Evolutionary conservation across 768 basidiomycete genomes (phyloP).

Genomic region (Tubosaeta sp.): DNA sequence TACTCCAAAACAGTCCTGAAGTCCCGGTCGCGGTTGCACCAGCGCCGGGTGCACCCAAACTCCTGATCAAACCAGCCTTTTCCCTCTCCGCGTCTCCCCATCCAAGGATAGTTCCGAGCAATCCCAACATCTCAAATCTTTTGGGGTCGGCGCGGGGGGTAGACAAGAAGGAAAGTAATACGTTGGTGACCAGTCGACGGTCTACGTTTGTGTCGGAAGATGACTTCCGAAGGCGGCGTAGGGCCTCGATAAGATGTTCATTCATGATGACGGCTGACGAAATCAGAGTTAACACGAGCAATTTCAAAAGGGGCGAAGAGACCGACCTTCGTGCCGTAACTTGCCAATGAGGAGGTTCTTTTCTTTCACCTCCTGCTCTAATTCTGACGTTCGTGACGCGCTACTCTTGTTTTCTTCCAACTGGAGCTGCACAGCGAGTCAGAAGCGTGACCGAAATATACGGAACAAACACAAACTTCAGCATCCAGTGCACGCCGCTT

Average conservation of each 20-base stretch:
- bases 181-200: conserved; percentile 88
- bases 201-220: conserved; percentile 88
- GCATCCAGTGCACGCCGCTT: conserved; percentile 85
- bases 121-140: conserved; percentile 91
- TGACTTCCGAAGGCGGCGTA: conserved; percentile 86
- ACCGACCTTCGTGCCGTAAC: conserved; percentile 85
- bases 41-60: conserved; percentile 39
- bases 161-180: conserved; percentile 83
- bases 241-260: conserved; percentile 95
- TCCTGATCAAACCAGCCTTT: conserved; percentile 60
- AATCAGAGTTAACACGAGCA: conserved; percentile 1
- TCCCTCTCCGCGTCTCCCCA: conserved; percentile 92
- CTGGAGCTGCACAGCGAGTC: conserved; percentile 46
- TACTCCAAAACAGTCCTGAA: conserved; percentile 22
- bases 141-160: conserved; percentile 92
- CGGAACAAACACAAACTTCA: conserved; percentile 51
- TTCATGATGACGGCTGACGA: conserved; percentile 87
- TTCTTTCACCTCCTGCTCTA: conserved; percentile 92
- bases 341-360: conserved; percentile 95
- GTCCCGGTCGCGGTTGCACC: conserved; percentile 17
- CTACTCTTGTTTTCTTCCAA: conserved; percentile 70
- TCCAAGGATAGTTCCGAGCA: conserved; percentile 84
- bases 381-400: conserved; percentile 58
- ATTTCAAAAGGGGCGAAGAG: neutral
- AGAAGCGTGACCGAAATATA: conserved; percentile 1